These are phyloP conservation scores for Vanrija pseudolonga DNA, from an alignment of 1,284 basidiomycete genomes.

Conservation along the genomic window DNA sequence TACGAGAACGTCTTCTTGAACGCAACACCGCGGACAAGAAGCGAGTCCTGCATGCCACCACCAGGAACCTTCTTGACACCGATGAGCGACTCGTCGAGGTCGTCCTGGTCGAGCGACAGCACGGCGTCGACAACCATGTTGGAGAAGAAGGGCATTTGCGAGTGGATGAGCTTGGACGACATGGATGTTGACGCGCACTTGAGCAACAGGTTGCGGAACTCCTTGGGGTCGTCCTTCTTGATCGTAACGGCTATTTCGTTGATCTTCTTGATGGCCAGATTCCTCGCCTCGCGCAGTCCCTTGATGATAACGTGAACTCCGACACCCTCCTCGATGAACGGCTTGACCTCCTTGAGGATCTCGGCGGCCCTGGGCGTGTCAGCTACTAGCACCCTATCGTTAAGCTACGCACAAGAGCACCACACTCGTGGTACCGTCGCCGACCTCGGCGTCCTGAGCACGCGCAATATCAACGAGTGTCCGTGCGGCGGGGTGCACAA, in stretches of 20 bases:
- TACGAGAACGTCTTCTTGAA: conserved; percentile 99
- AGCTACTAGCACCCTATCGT: neutral
- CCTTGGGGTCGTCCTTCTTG: conserved; percentile 85
- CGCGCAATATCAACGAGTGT: conserved; percentile 96
- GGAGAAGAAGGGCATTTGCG: conserved; percentile 98
- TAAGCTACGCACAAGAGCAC: conserved; percentile 60
- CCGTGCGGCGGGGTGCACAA: conserved; percentile 94
- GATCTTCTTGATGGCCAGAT: conserved; percentile 80
- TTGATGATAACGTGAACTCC: conserved; percentile 98
- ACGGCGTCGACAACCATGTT: conserved; percentile 99
- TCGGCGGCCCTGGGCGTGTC: conserved; percentile 66
- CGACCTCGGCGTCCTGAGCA: conserved; percentile 97
- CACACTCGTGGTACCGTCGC: conserved; percentile 96
- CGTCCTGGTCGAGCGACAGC: conserved; percentile 82
- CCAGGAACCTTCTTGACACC: conserved; percentile 99
- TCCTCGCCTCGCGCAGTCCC: conserved; percentile 83
- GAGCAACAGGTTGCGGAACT: conserved; percentile 87
- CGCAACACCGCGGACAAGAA: conserved; percentile 82
- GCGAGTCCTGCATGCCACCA: conserved; percentile 95
- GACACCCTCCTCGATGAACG: conserved; percentile 94
- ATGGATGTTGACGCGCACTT: conserved; percentile 98
- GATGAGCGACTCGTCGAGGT: conserved; percentile 93
- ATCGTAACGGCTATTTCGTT: conserved; percentile 86
- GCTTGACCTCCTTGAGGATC: conserved; percentile 85
- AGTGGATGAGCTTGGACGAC: conserved; percentile 99